A percentile compares a stretch with the other conserved stretches of the same genome.
Conservation (phyloP, 2,329 filamentous ascomycete species). For the Piedraia hortae region DNA sequence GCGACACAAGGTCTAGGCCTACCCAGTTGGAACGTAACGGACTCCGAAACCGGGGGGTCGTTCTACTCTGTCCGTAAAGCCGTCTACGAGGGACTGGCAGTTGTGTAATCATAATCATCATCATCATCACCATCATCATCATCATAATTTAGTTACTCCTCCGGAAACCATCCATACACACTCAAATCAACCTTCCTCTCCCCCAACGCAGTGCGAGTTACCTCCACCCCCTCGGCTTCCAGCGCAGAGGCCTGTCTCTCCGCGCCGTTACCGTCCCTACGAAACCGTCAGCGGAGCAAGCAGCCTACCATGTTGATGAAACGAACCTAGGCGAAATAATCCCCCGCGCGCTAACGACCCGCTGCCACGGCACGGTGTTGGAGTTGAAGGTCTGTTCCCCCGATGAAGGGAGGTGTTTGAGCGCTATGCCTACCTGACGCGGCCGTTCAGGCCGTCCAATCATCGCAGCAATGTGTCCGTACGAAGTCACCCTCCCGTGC, state of each 20-base stretch:
- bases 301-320: constrained; percentile 1
- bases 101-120: constrained; percentile 25
- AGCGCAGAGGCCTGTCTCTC: constrained; percentile 20
- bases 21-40: constrained; percentile 7
- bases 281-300: constrained; percentile 1
- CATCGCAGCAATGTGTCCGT: constrained; percentile 51
- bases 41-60: constrained; percentile 22
- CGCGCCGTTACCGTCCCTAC: constrained; percentile 17
- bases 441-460: constrained; percentile 41
- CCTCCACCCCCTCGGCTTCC: constrained; percentile 20
- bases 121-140: constrained; percentile 5
- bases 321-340: constrained; percentile 54
- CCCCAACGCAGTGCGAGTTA: constrained; percentile 19
- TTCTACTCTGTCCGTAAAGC: constrained; percentile 72
- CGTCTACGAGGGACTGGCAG: constrained; percentile 81
- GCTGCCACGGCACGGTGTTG: constrained; percentile 74
- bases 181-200: constrained; percentile 20
- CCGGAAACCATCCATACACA: constrained; percentile 23
- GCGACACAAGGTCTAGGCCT: constrained; percentile 26
- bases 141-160: constrained; percentile 10
- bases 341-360: constrained; percentile 71
- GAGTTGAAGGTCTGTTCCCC: constrained; percentile 31
- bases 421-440: constrained; percentile 59
- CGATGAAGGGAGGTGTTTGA: constrained; percentile 51
- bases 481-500: constrained; percentile 55